Evolutionary conservation across 192 early-diverging fungal genomes (phyloP), one percentile per base, ranked within the genome.

Genomic region (Phycomyces blakesleeanus): DNA sequence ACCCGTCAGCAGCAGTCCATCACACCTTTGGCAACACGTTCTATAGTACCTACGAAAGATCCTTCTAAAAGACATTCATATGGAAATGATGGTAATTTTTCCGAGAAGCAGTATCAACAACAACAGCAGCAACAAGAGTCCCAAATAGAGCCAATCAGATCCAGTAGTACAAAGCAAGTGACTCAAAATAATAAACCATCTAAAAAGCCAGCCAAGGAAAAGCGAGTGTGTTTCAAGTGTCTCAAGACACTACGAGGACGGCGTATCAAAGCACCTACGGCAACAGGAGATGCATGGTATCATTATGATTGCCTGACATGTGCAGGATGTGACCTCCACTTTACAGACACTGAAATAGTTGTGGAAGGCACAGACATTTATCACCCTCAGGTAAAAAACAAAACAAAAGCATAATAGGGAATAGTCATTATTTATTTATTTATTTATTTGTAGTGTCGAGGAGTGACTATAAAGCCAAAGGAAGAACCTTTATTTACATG

Each of bases 291-390:
- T 14, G 66, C 67, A 27, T 64, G 68, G 25, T 81, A 66, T 29
- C 79, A 81, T 58, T 70, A 75, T 11, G 60, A 65, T 9, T 81
- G 79, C 55, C 70, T 81, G 26, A 63, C 72, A 0, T 81, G 79
- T 49, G 51, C 71, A 40, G 73, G 66, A 21, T 81, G 79, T 55
- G 61, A 75, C 15, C 67, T 64, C 12, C 66, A 70, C 20, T 81
- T 81, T 59, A 77, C 75, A n/a, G 72, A 77, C 26, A 67, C 73
- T 0, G 70, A 77, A 55, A 77, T 73, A 39, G 68, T 76, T 24
- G 57, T 75, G n/a, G 73, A 75, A 20, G 40, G 56, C 52, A 76
- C 69, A 1, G 65, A 66, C 11, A 68, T 69, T 9, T 79, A 79
- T 41, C 78, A 79, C 66, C 67, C 78, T 21, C 29, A 57, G 25